phyloP scores from a whole-genome alignment of 192 early-diverging fungal species.

The Coemansia sp. region DNA sequence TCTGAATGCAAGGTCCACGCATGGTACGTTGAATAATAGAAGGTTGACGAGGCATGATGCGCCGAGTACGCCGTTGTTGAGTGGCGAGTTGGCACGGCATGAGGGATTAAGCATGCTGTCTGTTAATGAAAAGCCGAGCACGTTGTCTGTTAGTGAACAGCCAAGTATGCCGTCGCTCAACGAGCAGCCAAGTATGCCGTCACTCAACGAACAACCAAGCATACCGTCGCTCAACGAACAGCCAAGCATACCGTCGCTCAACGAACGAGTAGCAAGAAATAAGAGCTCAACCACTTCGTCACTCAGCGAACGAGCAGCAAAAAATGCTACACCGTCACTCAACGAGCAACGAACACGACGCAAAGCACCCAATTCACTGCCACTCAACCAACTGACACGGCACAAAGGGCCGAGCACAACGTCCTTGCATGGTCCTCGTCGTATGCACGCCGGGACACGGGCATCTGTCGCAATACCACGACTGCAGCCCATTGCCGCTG shows the following conservation, averaged over 20 bases:
- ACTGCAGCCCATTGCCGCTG: conserved; percentile 20
- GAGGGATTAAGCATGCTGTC: not conserved
- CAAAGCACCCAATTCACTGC: not conserved
- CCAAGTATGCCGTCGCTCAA: not conserved
- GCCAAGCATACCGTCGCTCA: not conserved
- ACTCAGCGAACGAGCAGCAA: too few relatives aligned
- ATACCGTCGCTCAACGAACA: not conserved
- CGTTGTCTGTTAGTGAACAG: too few relatives aligned
- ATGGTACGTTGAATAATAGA: not conserved
- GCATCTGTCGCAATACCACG: conserved; percentile 11
- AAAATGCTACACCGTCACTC: too few relatives aligned
- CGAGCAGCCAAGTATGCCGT: not conserved
- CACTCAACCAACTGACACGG: not conserved
- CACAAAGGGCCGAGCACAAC: conserved; percentile 3
- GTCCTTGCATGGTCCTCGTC: not conserved
- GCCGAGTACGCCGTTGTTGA: too few relatives aligned
- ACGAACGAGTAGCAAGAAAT: too few relatives aligned
- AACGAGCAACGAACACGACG: not conserved
- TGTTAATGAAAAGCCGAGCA: not conserved
- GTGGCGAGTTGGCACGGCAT: not conserved
- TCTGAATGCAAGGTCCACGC: not conserved
- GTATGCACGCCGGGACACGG: conserved; percentile 3
- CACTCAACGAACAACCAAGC: not conserved
- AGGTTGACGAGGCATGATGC: not conserved
- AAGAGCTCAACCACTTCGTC: too few relatives aligned